Percentiles rank a stretch among this genome's conserved stretches.
Conservation (phyloP, 805 yeast species). For the Ascoidea tarda region DNA sequence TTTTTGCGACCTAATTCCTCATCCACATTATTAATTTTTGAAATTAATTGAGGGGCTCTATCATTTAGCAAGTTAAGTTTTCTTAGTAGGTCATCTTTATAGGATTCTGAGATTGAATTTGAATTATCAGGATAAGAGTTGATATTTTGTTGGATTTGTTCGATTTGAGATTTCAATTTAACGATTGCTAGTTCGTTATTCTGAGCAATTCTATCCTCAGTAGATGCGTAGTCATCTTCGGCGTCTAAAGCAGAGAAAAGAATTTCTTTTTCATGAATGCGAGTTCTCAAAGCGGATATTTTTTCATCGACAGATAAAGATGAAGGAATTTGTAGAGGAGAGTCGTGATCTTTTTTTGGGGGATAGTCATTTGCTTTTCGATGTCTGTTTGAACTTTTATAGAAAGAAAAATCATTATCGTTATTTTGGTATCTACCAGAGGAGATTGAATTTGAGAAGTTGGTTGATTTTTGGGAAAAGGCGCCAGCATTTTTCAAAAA, state of each 20-base stretch:
- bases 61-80: slow-evolving; percentile 54
- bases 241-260: slow-evolving; percentile 60
- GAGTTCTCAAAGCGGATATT: slow-evolving; percentile 43
- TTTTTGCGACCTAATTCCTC: slow-evolving; percentile 53
- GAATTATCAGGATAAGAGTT: slow-evolving; percentile 10
- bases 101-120: slow-evolving; percentile 22
- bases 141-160: slow-evolving; percentile 24
- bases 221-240: slow-evolving; percentile 29
- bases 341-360: slow-evolving; percentile 24
- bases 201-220: slow-evolving; percentile 15
- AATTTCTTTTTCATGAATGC: slow-evolving; percentile 59
- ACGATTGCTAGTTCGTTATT: slow-evolving; percentile 46
- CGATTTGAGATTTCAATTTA: slow-evolving; percentile 45
- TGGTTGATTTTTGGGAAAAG: neutral
- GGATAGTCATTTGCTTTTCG: slow-evolving; percentile 25
- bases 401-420: slow-evolving; percentile 55
- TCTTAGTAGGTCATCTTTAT: slow-evolving; percentile 35
- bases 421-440: slow-evolving; percentile 53
- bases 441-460: neutral
- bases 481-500: neutral
- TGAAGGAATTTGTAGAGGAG: slow-evolving; percentile 9
- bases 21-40: slow-evolving; percentile 49
- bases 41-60: slow-evolving; percentile 57
- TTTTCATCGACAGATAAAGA: slow-evolving; percentile 15
- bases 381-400: slow-evolving; percentile 41